A percentile compares a stretch with the other conserved stretches of the same genome.
These are phyloP conservation scores for Colletotrichum plurivorum DNA, from an alignment of 2,329 filamentous ascomycete genomes.

Conservation along the genomic window DNA sequence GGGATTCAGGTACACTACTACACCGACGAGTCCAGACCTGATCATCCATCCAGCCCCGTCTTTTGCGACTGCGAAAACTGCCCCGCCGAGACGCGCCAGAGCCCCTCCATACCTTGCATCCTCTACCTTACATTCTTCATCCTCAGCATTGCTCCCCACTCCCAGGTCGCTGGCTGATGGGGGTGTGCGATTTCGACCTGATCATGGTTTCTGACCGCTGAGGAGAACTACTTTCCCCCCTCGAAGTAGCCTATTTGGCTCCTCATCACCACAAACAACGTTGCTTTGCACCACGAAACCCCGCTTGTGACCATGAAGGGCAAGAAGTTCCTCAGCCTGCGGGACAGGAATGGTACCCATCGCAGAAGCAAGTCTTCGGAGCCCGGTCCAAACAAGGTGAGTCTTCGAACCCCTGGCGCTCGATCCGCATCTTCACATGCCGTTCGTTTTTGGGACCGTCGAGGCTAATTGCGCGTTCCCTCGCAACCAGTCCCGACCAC, in stretches of 20 bases:
- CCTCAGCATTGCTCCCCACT: constrained; percentile 33
- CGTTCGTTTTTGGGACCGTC: neutral
- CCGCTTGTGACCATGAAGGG: constrained; percentile 63
- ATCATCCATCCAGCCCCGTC: constrained; percentile 33
- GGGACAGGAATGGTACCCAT: constrained; percentile 73
- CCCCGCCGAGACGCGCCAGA: constrained; percentile 39
- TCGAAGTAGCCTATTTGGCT: constrained; percentile 25
- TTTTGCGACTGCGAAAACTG: constrained; percentile 40
- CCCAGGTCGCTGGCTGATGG: constrained; percentile 36
- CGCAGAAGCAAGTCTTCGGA: constrained; percentile 70
- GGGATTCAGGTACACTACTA: neutral
- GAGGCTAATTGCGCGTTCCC: constrained; percentile 16
- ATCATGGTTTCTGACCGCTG: constrained; percentile 35
- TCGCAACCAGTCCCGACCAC: constrained; percentile 61
- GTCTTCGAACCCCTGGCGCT: constrained; percentile 34
- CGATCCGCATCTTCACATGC: constrained; percentile 26
- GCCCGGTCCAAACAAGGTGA: constrained; percentile 64
- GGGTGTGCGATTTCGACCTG: constrained; percentile 33
- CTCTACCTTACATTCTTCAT: constrained; percentile 26
- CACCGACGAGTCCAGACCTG: constrained; percentile 24
- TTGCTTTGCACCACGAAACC: constrained; percentile 17
- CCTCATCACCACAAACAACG: constrained; percentile 3
- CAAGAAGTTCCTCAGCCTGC: constrained; percentile 78
- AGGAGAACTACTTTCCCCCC: constrained; percentile 26
- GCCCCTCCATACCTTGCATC: constrained; percentile 36